phyloP scores from a whole-genome alignment of 441 rosid species.

The Breynia disticha region DNA sequence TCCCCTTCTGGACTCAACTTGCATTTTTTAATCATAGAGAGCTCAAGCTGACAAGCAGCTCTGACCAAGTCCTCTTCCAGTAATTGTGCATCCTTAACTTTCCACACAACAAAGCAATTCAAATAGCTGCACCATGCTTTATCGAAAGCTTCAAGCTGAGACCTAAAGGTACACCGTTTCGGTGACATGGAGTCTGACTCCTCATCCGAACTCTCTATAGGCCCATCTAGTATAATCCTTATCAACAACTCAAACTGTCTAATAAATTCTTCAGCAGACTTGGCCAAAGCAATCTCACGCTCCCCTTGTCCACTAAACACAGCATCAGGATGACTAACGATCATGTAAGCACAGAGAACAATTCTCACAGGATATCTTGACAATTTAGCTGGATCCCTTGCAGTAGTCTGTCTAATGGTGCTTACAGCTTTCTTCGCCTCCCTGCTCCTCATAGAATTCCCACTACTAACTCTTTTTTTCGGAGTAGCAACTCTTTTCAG shows the following conservation, averaged over 20 bases:
- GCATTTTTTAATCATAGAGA: conserved; percentile 90
- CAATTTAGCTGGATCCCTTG: conserved; percentile 25
- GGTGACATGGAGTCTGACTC: conserved; percentile 33
- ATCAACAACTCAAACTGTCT: conserved; percentile 64
- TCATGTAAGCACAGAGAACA: conserved; percentile 87
- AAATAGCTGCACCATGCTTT: conserved; percentile 76
- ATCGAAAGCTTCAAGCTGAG: conserved; percentile 74
- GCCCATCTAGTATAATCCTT: conserved; percentile 64
- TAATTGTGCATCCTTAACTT: conserved; percentile 82
- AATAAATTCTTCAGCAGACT: conserved; percentile 55
- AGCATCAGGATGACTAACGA: conserved; percentile 90
- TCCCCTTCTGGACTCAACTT: conserved; percentile 54
- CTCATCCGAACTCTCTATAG: conserved; percentile 45
- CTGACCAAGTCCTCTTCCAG: conserved; percentile 87
- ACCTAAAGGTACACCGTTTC: conserved; percentile 55
- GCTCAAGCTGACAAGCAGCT: conserved; percentile 99
- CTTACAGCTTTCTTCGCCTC: conserved; percentile 13
- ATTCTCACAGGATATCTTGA: conserved; percentile 83
- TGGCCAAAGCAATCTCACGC: conserved; percentile 62
- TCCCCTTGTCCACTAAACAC: conserved; percentile 83
- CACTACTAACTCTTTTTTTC: conserved; percentile 37
- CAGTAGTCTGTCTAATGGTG: conserved; percentile 4
- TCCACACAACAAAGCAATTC: conserved; percentile 87
- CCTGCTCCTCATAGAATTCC: conserved; percentile 33
- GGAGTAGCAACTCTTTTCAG: conserved; percentile 75